Evolutionary conservation across 805 yeast species (phyloP), one percentile per base, ranked within the genome.

Genomic region (Dipodascus albidus): DNA sequence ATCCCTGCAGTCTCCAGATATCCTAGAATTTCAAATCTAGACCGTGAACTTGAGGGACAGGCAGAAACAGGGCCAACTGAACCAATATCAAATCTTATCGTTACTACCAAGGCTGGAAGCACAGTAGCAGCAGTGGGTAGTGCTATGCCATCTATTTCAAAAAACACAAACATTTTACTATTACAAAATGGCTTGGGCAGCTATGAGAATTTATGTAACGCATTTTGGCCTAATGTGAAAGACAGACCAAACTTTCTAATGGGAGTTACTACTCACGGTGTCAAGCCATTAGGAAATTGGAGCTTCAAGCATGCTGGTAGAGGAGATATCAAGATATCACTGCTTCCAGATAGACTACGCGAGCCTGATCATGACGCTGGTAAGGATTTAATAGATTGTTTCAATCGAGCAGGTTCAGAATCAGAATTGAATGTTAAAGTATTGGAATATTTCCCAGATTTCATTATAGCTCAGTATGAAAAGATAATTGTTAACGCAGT

Each of bases 131-230:
- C 97, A 0, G 55, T 90, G 17, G 63, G 61, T 33, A 83, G 84
- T 2, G 72, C 81, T 52, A 56, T 79, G 20, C 73, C 75, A 1
- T 69, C 69, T 53, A 73, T 91, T 24, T 66, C 69, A 24, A 62
- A 70, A 1, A 62, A 70, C 2, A 76, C 90, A 1, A 81, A 80
- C 54, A 65, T 89, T 2, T 58, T 90, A 48, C 65, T 90, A 21
- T 60, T 90, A n/a, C 98, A 87, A 53, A 87, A 93, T 65, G 99
- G 89, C 0, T 74, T 89, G 73, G 98, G 98, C 8, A 73, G 79
- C 47, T 64, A 76, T 3, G 85, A 77, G 11, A 73, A 74, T 54
- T 60, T 87, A 9, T 64, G 71, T n/a, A 63, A 67, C 1, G 63
- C 68, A 21, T 66, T 80, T 4, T 86, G 91, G 89, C 79, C 79